phyloP scores from a whole-genome alignment of 768 basidiomycete species.

The Collybia nuda region DNA sequence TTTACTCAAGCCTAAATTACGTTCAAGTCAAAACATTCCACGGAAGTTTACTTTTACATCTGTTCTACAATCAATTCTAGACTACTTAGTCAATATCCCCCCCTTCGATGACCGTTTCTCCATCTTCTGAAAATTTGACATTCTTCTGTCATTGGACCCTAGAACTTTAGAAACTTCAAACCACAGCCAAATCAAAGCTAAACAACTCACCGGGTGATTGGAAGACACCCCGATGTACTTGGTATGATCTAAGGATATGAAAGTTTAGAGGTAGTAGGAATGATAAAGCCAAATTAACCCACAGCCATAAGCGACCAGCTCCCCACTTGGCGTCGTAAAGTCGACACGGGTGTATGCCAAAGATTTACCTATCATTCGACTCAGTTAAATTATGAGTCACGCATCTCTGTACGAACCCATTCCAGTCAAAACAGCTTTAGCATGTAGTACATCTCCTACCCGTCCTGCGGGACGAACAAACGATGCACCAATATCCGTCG shows the following conservation, averaged over 20 bases:
- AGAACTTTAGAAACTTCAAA: conserved; percentile 1
- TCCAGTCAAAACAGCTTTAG: conserved; percentile 65
- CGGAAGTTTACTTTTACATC: neutral
- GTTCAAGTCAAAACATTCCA: neutral
- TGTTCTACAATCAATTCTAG: neutral
- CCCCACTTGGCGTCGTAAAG: conserved; percentile 62
- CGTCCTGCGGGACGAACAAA: conserved; percentile 79
- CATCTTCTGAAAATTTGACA: conserved; percentile 78
- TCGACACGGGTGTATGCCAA: conserved; percentile 83
- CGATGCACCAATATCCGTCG: conserved; percentile 77
- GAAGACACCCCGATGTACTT: conserved; percentile 80
- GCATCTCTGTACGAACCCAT: conserved; percentile 46
- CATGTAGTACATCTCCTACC: conserved; percentile 63
- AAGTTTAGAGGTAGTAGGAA: neutral
- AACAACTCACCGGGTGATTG: conserved; percentile 34
- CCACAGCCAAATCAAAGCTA: neutral
- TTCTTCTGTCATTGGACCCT: conserved; percentile 48
- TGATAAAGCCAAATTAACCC: conserved; percentile 25
- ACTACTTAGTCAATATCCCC: conserved; percentile 40
- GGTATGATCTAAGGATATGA: conserved; percentile 61
- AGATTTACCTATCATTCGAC: conserved; percentile 55
- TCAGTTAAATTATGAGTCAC: neutral
- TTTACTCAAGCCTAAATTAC: too few relatives aligned
- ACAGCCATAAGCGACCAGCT: conserved; percentile 84
- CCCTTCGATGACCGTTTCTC: conserved; percentile 68